These are phyloP conservation scores for Chaetomium olivaceum DNA, from an alignment of 2,329 filamentous ascomycete genomes.

Conservation along the genomic window DNA sequence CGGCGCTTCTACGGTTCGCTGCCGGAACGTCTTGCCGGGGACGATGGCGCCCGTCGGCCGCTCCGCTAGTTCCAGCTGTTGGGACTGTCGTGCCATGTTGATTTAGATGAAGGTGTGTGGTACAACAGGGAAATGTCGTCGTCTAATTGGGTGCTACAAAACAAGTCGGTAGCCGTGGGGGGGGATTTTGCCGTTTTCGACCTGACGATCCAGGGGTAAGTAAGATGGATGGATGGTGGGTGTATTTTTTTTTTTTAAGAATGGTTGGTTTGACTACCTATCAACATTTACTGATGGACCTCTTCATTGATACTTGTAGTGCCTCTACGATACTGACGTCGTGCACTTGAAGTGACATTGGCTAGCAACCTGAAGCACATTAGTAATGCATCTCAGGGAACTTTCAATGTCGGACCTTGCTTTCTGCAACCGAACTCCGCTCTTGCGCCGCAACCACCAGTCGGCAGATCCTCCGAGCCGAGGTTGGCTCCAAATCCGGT, in stretches of 20 bases:
- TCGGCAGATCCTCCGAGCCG: constrained; percentile 10
- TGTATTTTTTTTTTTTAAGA: not conserved
- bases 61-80: constrained; percentile 61
- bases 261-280: not conserved
- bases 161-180: not conserved
- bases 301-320: not conserved
- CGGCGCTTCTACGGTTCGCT: constrained; percentile 53
- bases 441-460: not conserved
- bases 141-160: not conserved
- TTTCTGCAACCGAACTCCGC: constrained; percentile 3
- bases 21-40: constrained; percentile 64
- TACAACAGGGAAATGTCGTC: not conserved
- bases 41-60: constrained; percentile 62
- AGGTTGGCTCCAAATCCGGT: constrained; percentile 16
- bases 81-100: constrained; percentile 30
- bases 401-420: not conserved
- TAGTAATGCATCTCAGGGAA: constrained; percentile 10
- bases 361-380: constrained; percentile 1
- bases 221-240: no score
- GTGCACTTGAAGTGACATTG: not conserved
- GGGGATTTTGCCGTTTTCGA: no score
- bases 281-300: not conserved
- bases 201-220: no score
- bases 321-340: not conserved
- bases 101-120: not conserved